Percentiles rank a stretch among this genome's conserved stretches.
Evolutionary conservation across 495 filamentous ascomycete genomes (phyloP).

Genomic region (Xylaria cubensis): DNA sequence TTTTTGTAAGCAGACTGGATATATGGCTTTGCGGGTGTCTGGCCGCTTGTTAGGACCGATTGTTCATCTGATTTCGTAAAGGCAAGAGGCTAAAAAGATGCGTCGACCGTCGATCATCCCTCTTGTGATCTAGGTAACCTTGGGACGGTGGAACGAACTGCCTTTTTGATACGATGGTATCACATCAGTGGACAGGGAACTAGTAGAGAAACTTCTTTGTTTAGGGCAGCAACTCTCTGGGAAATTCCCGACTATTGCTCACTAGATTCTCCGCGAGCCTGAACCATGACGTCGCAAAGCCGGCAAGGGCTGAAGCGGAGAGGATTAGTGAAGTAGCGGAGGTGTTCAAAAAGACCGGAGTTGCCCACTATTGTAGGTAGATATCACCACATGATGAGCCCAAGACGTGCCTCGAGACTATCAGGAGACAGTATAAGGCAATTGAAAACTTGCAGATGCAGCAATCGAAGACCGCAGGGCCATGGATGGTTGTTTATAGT

Average conservation of each 20-base stretch:
- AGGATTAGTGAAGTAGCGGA: neutral
- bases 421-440: neutral
- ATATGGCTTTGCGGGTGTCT: neutral
- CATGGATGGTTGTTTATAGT: constrained; percentile 15
- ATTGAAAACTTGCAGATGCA: constrained; percentile 4
- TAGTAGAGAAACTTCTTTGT: neutral
- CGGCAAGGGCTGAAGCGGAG: constrained; percentile 9
- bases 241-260: neutral
- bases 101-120: constrained; percentile 8
- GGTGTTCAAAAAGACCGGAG: constrained; percentile 1
- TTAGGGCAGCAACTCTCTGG: neutral
- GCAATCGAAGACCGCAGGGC: neutral
- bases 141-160: neutral
- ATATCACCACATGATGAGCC: neutral
- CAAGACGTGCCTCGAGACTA: constrained; percentile 4
- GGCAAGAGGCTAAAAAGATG: neutral
- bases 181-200: neutral
- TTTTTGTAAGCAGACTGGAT: neutral
- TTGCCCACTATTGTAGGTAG: neutral
- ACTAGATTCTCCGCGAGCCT: neutral
- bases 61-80: neutral
- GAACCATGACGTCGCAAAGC: neutral
- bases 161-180: constrained; percentile 12
- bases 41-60: constrained; percentile 6
- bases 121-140: constrained; percentile 11